Evolutionary conservation across 805 yeast genomes (phyloP), one percentile per base, ranked within the genome.

Genomic region (Saturnispora hagleri): DNA sequence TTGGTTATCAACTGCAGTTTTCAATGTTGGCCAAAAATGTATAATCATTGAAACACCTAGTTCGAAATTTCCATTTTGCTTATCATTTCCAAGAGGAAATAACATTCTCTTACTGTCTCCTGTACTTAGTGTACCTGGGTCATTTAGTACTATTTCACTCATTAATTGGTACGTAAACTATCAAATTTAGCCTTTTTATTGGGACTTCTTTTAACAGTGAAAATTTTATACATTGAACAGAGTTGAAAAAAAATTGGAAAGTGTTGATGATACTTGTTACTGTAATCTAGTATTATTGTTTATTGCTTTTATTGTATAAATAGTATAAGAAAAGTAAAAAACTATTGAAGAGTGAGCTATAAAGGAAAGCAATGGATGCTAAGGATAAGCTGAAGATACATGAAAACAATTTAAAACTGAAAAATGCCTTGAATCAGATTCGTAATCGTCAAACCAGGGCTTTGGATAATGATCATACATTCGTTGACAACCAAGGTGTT

Each of bases 41-140:
- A 93, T 69, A 35, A 86, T 82, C 95, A 90, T 86, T 31, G 96
- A 84, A 1, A 88, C 90, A 10, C 97, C 99, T 13, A 93, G 75
- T 68, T 91, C 98, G 62, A 93, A 89, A 57, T 86, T 81, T 17
- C 86, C 89, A 67, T 86, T 95, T 58, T 81, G 86, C 58, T 77
- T 79, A 51, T 77, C 84, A 57, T 85, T 80, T 9, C 62, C 56
- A 20, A 69, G 54, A 7, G 48, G 57, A 18, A 47, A 46, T 10
- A 69, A 54, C 1, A 62, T 53, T 17, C 46, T 52, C 31, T 53
- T 59, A 2, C 59, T 60, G 15, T 58, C 57, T 5, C 60, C 61
- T 0, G 69, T 67, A 9, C 58, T 45, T 2, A 68, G 35, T 49
- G 68, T 67, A n/a, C 69, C 71, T 13, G 66, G 54, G 41, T 66